phyloP scores from a whole-genome alignment of 2,329 filamentous ascomycete genomes.

The Fusarium zealandicum region DNA sequence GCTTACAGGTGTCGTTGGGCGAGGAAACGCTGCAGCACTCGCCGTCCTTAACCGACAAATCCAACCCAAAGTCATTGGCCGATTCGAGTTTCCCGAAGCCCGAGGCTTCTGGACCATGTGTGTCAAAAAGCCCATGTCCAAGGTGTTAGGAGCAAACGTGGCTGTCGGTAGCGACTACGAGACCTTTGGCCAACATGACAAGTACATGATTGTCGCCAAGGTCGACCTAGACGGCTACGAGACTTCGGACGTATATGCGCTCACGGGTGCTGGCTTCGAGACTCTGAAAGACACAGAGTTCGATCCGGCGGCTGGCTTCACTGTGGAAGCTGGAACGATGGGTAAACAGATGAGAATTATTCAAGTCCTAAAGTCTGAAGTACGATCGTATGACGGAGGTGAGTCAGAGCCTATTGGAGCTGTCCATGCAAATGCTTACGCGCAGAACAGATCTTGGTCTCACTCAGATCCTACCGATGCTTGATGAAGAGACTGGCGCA shows the following conservation, averaged over 20 bases:
- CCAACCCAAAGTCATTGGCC: conserved; percentile 73
- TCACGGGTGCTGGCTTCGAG: conserved; percentile 77
- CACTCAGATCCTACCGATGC: conserved; percentile 89
- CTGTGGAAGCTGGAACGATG: conserved; percentile 84
- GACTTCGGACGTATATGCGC: conserved; percentile 78
- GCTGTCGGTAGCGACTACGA: conserved; percentile 63
- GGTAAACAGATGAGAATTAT: conserved; percentile 83
- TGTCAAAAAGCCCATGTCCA: conserved; percentile 71
- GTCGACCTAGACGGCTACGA: conserved; percentile 72
- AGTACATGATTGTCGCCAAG: conserved; percentile 85
- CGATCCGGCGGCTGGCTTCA: conserved; percentile 85
- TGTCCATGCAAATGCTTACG: conserved; percentile 29
- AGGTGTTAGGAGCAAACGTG: conserved; percentile 60
- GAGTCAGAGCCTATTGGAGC: conserved; percentile 47
- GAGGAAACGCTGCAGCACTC: conserved; percentile 71
- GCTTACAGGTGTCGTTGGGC: conserved; percentile 67
- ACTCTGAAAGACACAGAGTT: conserved; percentile 86
- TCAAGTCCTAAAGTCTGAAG: conserved; percentile 85
- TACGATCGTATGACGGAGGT: conserved; percentile 91
- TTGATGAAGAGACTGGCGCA: conserved; percentile 85
- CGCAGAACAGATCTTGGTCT: conserved; percentile 75
- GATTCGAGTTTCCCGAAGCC: conserved; percentile 75
- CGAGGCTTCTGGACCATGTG: conserved; percentile 83
- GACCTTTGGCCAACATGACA: conserved; percentile 70
- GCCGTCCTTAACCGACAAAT: conserved; percentile 81